Percentiles rank a stretch among this genome's conserved stretches.
These are phyloP conservation scores for Gaeumannomyces tritici DNA, from an alignment of 2,329 filamentous ascomycete species.

Conservation along the genomic window DNA sequence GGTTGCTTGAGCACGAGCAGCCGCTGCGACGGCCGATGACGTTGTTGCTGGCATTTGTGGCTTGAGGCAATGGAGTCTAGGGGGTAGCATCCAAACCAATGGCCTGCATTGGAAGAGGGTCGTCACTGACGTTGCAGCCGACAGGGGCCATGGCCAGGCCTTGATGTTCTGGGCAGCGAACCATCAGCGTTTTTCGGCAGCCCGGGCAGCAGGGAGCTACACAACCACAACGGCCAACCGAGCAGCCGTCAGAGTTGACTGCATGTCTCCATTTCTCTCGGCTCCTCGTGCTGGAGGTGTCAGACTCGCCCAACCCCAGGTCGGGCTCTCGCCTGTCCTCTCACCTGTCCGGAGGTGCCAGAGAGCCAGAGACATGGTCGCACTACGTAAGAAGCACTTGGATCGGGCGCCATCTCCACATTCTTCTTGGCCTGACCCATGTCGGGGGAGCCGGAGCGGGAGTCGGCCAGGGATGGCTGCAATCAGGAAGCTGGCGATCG, in stretches of 20 bases:
- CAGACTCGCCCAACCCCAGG: no score
- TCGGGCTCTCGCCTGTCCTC: no score
- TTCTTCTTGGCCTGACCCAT: neutral
- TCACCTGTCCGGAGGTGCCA: no score
- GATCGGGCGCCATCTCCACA: neutral
- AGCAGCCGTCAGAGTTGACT: neutral
- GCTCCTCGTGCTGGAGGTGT: no score
- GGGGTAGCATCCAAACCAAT: neutral
- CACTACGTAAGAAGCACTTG: neutral
- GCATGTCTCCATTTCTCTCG: neutral
- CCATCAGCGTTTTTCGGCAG: no score
- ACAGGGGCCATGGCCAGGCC: neutral
- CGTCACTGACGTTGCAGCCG: neutral
- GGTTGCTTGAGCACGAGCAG: no score
- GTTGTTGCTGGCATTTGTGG: constrained; percentile 4
- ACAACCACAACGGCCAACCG: neutral
- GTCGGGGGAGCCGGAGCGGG: no score
- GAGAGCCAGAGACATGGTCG: neutral
- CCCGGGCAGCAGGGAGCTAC: no score
- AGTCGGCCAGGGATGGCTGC: neutral
- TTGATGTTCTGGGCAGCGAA: neutral
- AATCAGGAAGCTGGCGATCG: neutral
- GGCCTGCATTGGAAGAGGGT: neutral
- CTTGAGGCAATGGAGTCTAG: neutral
- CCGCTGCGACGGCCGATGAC: neutral